Evolutionary conservation across 2,329 filamentous ascomycete species (phyloP).

Genomic region (Amauroascus verrucosus): DNA sequence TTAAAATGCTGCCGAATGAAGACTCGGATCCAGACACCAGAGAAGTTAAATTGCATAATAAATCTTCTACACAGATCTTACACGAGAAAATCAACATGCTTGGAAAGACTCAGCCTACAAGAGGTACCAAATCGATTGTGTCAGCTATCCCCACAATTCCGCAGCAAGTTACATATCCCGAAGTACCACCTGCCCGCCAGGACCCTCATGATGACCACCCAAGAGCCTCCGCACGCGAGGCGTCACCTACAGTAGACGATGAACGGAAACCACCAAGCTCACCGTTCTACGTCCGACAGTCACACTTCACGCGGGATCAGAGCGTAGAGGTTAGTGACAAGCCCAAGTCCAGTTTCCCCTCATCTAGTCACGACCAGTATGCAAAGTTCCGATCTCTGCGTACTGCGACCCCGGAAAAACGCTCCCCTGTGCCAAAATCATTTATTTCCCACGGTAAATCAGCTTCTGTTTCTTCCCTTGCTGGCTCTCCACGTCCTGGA

Average conservation of each 20-base stretch:
- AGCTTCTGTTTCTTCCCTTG: constrained; percentile 47
- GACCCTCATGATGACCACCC: constrained; percentile 5
- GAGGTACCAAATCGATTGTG: constrained; percentile 39
- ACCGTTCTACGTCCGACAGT: constrained; percentile 6
- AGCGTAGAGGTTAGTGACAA: background rate
- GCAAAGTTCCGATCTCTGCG: constrained; percentile 9
- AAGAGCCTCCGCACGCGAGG: constrained; percentile 31
- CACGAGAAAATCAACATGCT: constrained; percentile 84
- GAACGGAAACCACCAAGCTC: constrained; percentile 5
- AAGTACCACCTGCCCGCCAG: constrained; percentile 21
- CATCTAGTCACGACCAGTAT: constrained; percentile 1
- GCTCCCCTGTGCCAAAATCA: constrained; percentile 14
- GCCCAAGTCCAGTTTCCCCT: background rate
- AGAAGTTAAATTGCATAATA: constrained; percentile 56
- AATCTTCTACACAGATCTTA: constrained; percentile 84
- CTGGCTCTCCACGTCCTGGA: constrained; percentile 42
- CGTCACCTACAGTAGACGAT: constrained; percentile 25
- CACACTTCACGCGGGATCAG: background rate
- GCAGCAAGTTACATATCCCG: constrained; percentile 31
- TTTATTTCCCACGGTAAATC: constrained; percentile 50
- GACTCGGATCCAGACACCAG: constrained; percentile 43
- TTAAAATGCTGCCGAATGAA: constrained; percentile 39
- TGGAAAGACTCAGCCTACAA: constrained; percentile 43
- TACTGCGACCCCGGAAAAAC: constrained; percentile 15
- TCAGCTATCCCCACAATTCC: constrained; percentile 22